Evolutionary conservation across 441 rosid species (phyloP).

Genomic region (Adansonia gregorii): DNA sequence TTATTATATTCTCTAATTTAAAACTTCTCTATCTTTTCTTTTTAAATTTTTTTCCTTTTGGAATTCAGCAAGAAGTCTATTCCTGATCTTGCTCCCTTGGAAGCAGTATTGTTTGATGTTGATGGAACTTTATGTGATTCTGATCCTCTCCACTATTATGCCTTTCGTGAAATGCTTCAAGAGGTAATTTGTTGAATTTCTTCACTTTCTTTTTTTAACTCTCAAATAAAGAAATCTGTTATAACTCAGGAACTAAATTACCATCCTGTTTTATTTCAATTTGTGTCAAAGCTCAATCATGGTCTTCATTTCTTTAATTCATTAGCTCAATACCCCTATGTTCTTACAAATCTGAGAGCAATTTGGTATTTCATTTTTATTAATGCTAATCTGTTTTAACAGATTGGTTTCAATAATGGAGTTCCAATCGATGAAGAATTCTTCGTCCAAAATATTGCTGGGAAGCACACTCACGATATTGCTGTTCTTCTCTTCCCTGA

Average conservation of each 20-base stretch:
- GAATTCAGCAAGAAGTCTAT: constrained; percentile 60
- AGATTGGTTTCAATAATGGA: constrained; percentile 89
- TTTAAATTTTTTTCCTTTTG: neutral
- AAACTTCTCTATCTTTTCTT: neutral
- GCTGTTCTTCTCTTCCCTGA: constrained; percentile 68
- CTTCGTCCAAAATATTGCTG: constrained; percentile 67
- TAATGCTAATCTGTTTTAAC: constrained; percentile 24
- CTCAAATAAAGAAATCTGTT: neutral
- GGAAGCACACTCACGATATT: constrained; percentile 80
- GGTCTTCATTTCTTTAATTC: neutral
- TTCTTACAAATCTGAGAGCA: neutral
- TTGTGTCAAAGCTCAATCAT: neutral
- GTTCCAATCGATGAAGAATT: constrained; percentile 78
- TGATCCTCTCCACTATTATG: constrained; percentile 74
- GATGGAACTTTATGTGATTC: constrained; percentile 97
- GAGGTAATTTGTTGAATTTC: constrained; percentile 47
- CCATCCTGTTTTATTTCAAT: neutral
- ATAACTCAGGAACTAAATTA: neutral
- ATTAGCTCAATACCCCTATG: neutral
- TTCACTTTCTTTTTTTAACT: neutral
- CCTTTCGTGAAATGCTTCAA: constrained; percentile 69
- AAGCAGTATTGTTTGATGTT: constrained; percentile 84
- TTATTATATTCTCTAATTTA: neutral
- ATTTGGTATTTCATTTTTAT: neutral
- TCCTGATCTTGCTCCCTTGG: constrained; percentile 66